A percentile compares a stretch with the other conserved stretches of the same genome.
These are phyloP conservation scores for Furcasterigmium furcatum DNA, from an alignment of 2,329 filamentous ascomycete genomes.

Conservation along the genomic window DNA sequence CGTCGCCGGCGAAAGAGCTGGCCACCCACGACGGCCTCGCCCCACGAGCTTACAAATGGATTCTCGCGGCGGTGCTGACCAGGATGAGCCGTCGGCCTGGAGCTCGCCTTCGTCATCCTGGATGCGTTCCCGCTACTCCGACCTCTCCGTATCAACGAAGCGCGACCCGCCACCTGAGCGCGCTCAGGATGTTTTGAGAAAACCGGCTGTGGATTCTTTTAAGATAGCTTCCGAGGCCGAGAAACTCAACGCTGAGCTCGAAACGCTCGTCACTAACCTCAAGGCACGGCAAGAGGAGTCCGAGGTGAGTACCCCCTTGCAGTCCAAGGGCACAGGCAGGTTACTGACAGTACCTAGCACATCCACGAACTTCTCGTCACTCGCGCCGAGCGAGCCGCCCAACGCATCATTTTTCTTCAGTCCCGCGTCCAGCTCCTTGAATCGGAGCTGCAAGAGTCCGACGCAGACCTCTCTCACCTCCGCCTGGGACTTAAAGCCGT, in stretches of 20 bases:
- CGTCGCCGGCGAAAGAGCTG: constrained; percentile 6
- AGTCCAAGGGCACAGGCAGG: too few species aligned
- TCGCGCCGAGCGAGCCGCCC: constrained; percentile 53
- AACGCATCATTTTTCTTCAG: constrained; percentile 59
- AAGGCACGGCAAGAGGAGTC: constrained; percentile 56
- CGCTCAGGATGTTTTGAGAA: constrained; percentile 6
- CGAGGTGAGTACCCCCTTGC: constrained; percentile 51
- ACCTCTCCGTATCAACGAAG: constrained; percentile 31
- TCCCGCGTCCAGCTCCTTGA: constrained; percentile 57
- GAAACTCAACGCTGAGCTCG: constrained; percentile 47
- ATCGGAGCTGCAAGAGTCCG: constrained; percentile 51
- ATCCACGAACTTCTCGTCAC: constrained; percentile 59
- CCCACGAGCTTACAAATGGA: constrained; percentile 10
- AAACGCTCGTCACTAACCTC: constrained; percentile 46
- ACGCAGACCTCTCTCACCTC: constrained; percentile 58
- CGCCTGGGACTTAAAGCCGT: constrained; percentile 61
- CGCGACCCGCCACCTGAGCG: constrained; percentile 14
- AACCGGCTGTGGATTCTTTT: constrained; percentile 26
- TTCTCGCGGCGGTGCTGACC: neutral
- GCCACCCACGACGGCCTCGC: too few species aligned
- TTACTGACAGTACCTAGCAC: constrained; percentile 34
- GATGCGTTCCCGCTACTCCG: constrained; percentile 34
- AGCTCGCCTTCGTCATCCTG: constrained; percentile 30
- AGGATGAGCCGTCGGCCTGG: constrained; percentile 20
- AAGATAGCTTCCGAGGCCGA: constrained; percentile 34